Evolutionary conservation across 2,329 filamentous ascomycete genomes (phyloP).

Genomic region (Polychaeton citri): DNA sequence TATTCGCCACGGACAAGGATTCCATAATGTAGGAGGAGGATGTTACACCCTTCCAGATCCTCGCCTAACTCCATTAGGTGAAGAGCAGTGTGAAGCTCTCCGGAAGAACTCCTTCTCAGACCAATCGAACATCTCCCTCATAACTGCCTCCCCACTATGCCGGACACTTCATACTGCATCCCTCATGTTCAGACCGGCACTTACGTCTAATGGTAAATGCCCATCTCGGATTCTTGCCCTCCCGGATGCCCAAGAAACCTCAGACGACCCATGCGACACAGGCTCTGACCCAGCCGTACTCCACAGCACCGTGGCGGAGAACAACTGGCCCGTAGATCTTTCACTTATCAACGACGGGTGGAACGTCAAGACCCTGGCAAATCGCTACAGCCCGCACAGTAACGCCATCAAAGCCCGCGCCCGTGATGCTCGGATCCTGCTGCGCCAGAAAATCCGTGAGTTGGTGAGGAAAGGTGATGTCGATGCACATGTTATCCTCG

Average conservation of each 20-base stretch:
- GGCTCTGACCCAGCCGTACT: slow-evolving; percentile 1
- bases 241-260: slow-evolving; percentile 3
- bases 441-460: slow-evolving; percentile 1
- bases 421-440: not conserved
- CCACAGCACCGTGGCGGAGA: not conserved
- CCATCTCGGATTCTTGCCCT: slow-evolving; percentile 1
- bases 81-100: slow-evolving; percentile 1
- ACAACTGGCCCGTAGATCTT: slow-evolving; percentile 1
- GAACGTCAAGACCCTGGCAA: not conserved
- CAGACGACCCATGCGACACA: slow-evolving; percentile 1
- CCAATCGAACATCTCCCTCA: slow-evolving; percentile 2
- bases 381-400: not conserved
- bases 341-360: slow-evolving; percentile 1
- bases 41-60: slow-evolving; percentile 2
- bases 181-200: slow-evolving; percentile 1
- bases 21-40: slow-evolving; percentile 2
- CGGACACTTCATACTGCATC: slow-evolving; percentile 2
- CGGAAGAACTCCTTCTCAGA: not conserved
- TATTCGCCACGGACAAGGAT: slow-evolving; percentile 3
- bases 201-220: not conserved
- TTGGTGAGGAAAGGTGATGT: not conserved
- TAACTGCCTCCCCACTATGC: slow-evolving; percentile 2
- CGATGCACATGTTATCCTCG: slow-evolving; percentile 1
- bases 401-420: slow-evolving; percentile 1
- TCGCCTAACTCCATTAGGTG: slow-evolving; percentile 1